Base-by-base conservation (phyloP, 164 flowering plant genomes). In the Magnolia kwangsiensis region DNA sequence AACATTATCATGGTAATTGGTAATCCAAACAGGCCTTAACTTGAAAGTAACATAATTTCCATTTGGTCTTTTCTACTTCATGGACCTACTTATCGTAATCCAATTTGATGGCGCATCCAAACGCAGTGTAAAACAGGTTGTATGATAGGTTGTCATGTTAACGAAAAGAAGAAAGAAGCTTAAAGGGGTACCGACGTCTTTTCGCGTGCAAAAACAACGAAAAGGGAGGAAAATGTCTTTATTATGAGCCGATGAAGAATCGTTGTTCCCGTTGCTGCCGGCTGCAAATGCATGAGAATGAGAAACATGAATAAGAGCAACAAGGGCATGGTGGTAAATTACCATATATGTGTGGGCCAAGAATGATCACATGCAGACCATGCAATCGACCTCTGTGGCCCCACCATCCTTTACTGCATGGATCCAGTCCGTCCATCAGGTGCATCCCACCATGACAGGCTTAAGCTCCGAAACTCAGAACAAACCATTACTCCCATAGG, bases 151-250 rank as follows among this genome's bases (percentile, higher is more conserved):
- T 63, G 23, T 7, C n/a, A 63, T 21, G 29, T 18, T 8, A 63
- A 13, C 5, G 11, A 3, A 2, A 9, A 21, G 21, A 16, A 31
- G 3, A 13, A 51, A 51, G 63, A 51, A 21, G 31, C 10, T 1
- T 24, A 72, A 8, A 16, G 0, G n/a, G 65, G 20, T 67, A 80
- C 88, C 2, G 82, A 90, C 96, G 55, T 90, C 93, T 84, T 91
- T 85, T 37, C 80, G 81, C 1, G 80, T 51, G 61, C 92, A 88
- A 58, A 81, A 87, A 71, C 89, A 86, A 0, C 89, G 88, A 49
- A 88, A 86, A 8, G 89, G 83, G 64, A 81, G 89, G 75, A 89
- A 83, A 51, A 84, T 14, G 0, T 88, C 89, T 82, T 65, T 83
- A 29, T 49, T 77, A 27, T 86, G 85, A 11, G 23, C 0, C 45